Evolutionary conservation across 371 early-diverging fungal species (phyloP), one percentile per base, ranked within the genome.

Genomic region (Mortierella polycephala): DNA sequence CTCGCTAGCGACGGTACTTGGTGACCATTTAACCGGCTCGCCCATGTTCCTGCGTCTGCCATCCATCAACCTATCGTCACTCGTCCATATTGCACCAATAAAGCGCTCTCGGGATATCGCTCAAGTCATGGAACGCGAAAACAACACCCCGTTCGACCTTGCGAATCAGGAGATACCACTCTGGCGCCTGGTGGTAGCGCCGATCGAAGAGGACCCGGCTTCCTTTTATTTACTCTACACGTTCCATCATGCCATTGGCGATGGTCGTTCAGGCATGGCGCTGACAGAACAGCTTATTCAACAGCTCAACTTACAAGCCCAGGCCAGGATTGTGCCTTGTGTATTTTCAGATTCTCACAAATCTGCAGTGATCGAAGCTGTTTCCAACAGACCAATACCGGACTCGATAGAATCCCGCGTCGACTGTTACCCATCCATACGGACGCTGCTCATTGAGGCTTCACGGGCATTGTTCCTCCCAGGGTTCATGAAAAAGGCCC

Each of bases 141-240:
- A 77, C 49, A 77, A 77, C 23, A 13, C 41, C 18, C 62, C 72
- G 1, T 77, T 77, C 59, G 69, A 77, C 46, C 69, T 77, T 5
- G 50, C 68, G 0, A 58, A 72, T 37, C 65, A 64, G 47, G 16
- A 44, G 2, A 49, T 20, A 0, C 79, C 79, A 4, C 65, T 77
- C 8, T 77, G 79, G 79, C 60, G 79, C 8, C 47, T 77, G 14
- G 54, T 65, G 7, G 45, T 77, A 21, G 69, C 64, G 2, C 62
- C 59, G 0, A 62, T 55, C 20, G 56, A 49, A 21, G 50, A 41
- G 7, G 44, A 52, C 44, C 51, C 47, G 23, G 56, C 47, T 20
- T 52, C 58, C n/a, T 68, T 60, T 20, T 68, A 51, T 61, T 57
- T 60, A 40, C 37, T 71, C 30, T 71, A 67, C 37, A 51, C 14